A percentile compares a stretch with the other conserved stretches of the same genome.
Conservation (phyloP, 257 asterid species). For the Petunia axillaris region DNA sequence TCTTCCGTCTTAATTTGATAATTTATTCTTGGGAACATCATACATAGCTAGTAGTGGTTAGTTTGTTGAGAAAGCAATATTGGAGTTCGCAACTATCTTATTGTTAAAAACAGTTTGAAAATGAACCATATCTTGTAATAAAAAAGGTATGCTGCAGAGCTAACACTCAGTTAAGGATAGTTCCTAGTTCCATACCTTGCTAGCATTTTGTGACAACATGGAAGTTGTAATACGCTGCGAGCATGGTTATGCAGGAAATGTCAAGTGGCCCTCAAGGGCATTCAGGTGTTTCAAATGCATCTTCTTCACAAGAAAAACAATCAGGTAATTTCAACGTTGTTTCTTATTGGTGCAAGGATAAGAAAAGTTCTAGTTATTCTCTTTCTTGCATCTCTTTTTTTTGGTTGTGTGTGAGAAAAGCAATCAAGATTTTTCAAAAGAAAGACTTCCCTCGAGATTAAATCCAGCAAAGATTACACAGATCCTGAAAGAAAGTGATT, state of each 20-base stretch:
- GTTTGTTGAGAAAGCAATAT: neutral
- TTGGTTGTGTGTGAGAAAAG: neutral
- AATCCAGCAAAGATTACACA: neutral
- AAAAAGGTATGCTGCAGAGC: neutral
- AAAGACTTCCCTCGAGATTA: neutral
- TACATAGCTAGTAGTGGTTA: neutral
- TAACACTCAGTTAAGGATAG: neutral
- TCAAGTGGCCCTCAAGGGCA: conserved; percentile 43
- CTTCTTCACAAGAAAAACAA: conserved; percentile 43
- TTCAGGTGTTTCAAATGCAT: conserved; percentile 29
- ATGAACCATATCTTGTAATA: neutral
- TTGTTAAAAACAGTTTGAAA: neutral
- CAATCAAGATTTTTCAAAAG: neutral
- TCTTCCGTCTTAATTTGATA: neutral
- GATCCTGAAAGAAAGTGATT: neutral
- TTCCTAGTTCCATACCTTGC: neutral
- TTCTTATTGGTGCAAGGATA: neutral
- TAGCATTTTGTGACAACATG: conserved; percentile 4
- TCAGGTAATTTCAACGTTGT: conserved; percentile 28
- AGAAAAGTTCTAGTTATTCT: neutral
- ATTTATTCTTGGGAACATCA: neutral
- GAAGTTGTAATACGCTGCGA: neutral
- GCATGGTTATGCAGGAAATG: conserved; percentile 35
- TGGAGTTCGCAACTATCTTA: neutral
- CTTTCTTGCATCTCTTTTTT: neutral